phyloP scores from a whole-genome alignment of 352 stramenopile species.

The Peronospora farinosa region DNA sequence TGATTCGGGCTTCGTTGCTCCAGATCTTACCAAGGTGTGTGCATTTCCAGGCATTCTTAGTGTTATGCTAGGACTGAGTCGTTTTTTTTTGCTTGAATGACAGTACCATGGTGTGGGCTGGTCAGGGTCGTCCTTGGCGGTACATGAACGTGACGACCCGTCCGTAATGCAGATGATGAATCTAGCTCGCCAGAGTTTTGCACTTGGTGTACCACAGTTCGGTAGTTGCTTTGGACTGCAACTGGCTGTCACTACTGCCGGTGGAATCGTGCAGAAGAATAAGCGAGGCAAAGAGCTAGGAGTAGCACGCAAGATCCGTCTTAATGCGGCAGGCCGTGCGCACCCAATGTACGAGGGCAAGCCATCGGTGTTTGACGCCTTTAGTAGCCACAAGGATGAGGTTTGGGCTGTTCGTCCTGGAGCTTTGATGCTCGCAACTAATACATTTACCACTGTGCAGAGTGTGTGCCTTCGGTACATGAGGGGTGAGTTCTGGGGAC shows the following conservation, averaged over 20 bases:
- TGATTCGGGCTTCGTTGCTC: slow-evolving; percentile 44
- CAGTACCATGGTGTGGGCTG: slow-evolving; percentile 72
- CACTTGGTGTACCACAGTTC: slow-evolving; percentile 58
- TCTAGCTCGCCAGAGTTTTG: slow-evolving; percentile 38
- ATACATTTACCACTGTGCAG: slow-evolving; percentile 56
- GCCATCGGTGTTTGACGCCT: slow-evolving; percentile 56
- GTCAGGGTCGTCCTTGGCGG: slow-evolving; percentile 66
- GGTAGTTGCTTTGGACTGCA: slow-evolving; percentile 73
- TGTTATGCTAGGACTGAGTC: slow-evolving; percentile 1
- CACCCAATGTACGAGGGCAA: slow-evolving; percentile 78
- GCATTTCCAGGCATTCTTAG: not conserved
- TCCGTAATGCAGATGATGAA: slow-evolving; percentile 43
- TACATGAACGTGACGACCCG: slow-evolving; percentile 49
- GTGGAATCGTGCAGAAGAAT: slow-evolving; percentile 56
- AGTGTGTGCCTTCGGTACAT: slow-evolving; percentile 46
- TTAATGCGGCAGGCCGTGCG: slow-evolving; percentile 46
- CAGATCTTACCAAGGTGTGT: slow-evolving; percentile 44
- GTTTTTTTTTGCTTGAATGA: slow-evolving; percentile 6
- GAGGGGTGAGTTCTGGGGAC: slow-evolving; percentile 68
- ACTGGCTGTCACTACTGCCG: slow-evolving; percentile 47
- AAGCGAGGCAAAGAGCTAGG: slow-evolving; percentile 58
- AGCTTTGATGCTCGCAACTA: slow-evolving; percentile 45
- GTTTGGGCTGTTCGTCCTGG: slow-evolving; percentile 51
- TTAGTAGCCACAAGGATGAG: slow-evolving; percentile 76
- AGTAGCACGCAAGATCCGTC: slow-evolving; percentile 57